phyloP scores from a whole-genome alignment of 257 asterid genomes.

The Gentiana macrophylla region DNA sequence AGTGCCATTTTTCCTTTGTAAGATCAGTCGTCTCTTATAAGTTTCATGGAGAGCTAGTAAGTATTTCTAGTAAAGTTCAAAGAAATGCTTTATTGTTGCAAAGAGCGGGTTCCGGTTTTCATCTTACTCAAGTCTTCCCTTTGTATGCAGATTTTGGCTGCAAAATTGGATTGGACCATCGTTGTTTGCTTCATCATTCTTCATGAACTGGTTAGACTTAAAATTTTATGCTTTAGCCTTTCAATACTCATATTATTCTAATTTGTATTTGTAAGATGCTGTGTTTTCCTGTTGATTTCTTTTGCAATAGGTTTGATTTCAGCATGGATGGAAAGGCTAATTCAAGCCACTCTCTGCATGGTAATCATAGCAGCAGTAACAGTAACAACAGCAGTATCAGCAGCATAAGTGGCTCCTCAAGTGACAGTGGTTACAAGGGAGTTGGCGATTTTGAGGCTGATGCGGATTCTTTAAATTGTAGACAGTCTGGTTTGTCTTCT shows the following conservation, averaged over 20 bases:
- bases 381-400: slow-evolving; percentile 87
- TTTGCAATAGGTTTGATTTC: slow-evolving; percentile 27
- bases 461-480: slow-evolving; percentile 83
- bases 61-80: too few relatives aligned
- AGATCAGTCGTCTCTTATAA: too few relatives aligned
- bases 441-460: slow-evolving; percentile 94
- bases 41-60: too few relatives aligned
- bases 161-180: slow-evolving; percentile 98
- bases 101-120: neutral
- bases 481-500: slow-evolving; percentile 86
- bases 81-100: neutral
- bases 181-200: slow-evolving; percentile 63
- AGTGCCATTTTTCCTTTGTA: too few relatives aligned
- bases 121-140: neutral
- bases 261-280: neutral
- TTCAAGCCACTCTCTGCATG: slow-evolving; percentile 53
- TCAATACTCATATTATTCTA: slow-evolving; percentile 1
- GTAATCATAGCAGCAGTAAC: slow-evolving; percentile 78
- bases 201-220: slow-evolving; percentile 69
- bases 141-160: slow-evolving; percentile 79
- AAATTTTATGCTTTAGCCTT: slow-evolving; percentile 3
- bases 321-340: slow-evolving; percentile 57
- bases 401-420: slow-evolving; percentile 82
- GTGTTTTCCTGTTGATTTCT: slow-evolving; percentile 2
- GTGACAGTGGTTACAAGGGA: slow-evolving; percentile 72